Evolutionary conservation across 2,329 filamentous ascomycete genomes (phyloP), one percentile per base, ranked within the genome.

Genomic region (Dothistroma septosporum): DNA sequence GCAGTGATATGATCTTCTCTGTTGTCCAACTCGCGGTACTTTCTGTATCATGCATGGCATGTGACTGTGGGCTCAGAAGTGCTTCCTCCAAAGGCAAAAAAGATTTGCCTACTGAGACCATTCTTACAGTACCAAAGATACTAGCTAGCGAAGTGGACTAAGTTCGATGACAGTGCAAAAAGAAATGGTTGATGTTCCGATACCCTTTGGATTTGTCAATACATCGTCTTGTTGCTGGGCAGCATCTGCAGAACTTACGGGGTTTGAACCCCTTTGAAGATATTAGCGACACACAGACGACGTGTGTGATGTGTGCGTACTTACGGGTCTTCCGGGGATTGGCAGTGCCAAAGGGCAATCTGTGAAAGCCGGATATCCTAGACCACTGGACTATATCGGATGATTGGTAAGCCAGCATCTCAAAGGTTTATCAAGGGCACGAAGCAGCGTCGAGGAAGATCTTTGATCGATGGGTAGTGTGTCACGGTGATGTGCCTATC

Each of bases 311-410:
- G 21, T 11, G 46, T 4, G 21, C 4, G 22, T 49, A 49, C 46
- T 49, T 22, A 49, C 58, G 57, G 61, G 61, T 57, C 58, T 55
- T 50, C 55, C 44, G 54, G 52, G 24, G 54, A 33, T 32, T 35
- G 21, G 22, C 24, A 44, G 10, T 53, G 31, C 47, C 50, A 16
- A 28, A 35, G 31, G 31, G 50, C 50, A 35, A 53, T 53, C 50
- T 32, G 24, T 63, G 61, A 61, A 59, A 63, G 55, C 55, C 54
- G 37, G 55, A 58, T 46, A 63, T 63, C 50, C 61, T 63, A 63
- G 55, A 58, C 61, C 19, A 28, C 24, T 28, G 24, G 24, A 28
- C 24, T 28, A 28, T 28, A 28, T 28, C 24, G 24, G 24, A 28
- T 28, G 24, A 28, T n/a, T 47, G 46, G 24, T 33, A 16, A 50